Conservation (phyloP, 768 basidiomycete species). For the Cystofilobasidium bisporidii region DNA sequence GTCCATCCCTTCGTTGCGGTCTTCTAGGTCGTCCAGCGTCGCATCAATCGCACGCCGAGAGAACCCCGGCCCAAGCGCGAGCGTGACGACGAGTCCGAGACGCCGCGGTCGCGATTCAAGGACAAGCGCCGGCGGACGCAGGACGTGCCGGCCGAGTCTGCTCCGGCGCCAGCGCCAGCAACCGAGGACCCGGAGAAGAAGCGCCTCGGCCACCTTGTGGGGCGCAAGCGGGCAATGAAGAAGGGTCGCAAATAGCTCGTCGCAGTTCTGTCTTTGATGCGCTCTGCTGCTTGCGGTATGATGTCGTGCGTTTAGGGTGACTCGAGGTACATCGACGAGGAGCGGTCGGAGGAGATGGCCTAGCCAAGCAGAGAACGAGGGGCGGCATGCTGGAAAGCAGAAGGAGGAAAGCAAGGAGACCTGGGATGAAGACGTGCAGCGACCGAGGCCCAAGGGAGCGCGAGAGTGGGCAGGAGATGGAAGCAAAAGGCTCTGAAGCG, state of each 20-base stretch:
- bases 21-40: constrained; percentile 15
- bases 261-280: background rate
- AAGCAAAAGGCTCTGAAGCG: no score
- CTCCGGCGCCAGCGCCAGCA: background rate
- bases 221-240: constrained; percentile 4
- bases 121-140: constrained; percentile 9
- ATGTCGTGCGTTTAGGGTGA: no score
- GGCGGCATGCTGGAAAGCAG: no score
- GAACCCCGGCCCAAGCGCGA: constrained; percentile 6
- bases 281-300: no score
- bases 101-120: constrained; percentile 2
- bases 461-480: no score
- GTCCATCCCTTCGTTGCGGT: background rate
- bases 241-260: background rate
- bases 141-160: background rate
- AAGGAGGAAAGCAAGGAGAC: no score
- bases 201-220: background rate
- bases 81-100: constrained; percentile 28
- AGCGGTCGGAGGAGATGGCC: no score
- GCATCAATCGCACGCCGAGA: constrained; percentile 9
- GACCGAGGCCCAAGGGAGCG: no score
- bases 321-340: no score
- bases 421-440: no score
- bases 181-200: constrained; percentile 4
- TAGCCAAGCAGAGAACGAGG: no score